phyloP scores from a whole-genome alignment of 495 filamentous ascomycete genomes.

The Neurospora sp. region DNA sequence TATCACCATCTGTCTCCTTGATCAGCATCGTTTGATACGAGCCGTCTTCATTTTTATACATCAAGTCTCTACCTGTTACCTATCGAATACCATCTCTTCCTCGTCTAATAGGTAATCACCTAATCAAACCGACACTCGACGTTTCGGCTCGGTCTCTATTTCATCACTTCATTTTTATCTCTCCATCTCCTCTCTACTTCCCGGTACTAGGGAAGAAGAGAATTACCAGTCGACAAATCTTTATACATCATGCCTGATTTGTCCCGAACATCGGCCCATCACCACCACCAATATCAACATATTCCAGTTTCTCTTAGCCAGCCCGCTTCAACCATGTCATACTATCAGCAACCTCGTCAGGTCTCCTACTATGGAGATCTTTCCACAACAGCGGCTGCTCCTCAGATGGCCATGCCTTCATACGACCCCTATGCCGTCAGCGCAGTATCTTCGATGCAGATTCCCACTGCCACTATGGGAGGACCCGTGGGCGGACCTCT shows the following conservation, averaged over 20 bases:
- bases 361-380: slow-evolving; percentile 22
- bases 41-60: slow-evolving; percentile 4
- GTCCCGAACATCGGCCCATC: slow-evolving; percentile 20
- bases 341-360: slow-evolving; percentile 18
- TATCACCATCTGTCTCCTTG: neutral
- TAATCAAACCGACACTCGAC: slow-evolving; percentile 10
- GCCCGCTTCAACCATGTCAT: slow-evolving; percentile 17
- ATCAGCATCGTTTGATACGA: slow-evolving; percentile 36
- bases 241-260: slow-evolving; percentile 22
- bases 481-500: slow-evolving; percentile 20
- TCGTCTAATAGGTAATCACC: slow-evolving; percentile 15
- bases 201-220: neutral
- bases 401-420: slow-evolving; percentile 15
- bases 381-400: slow-evolving; percentile 10
- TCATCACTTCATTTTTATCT: slow-evolving; percentile 1
- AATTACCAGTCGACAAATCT: neutral
- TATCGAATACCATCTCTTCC: neutral
- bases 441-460: slow-evolving; percentile 24
- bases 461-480: slow-evolving; percentile 19
- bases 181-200: neutral
- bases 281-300: slow-evolving; percentile 19
- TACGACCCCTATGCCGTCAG: slow-evolving; percentile 32
- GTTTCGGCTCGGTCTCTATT: neutral
- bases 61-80: neutral
- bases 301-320: slow-evolving; percentile 12